Conservation (phyloP, 345 rosid genomes). For the Lepidium sativum region DNA sequence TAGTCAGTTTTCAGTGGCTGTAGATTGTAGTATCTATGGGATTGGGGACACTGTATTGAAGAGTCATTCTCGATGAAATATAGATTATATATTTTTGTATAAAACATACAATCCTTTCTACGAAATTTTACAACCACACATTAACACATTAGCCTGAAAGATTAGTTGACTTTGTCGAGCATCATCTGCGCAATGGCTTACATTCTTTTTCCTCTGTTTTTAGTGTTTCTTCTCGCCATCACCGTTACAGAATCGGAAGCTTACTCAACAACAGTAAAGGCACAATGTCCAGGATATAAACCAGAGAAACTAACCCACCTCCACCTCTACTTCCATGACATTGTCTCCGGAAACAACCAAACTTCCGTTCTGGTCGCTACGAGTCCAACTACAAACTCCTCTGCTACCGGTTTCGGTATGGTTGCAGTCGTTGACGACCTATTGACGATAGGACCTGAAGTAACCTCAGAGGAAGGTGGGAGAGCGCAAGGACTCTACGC, state of each 20-base stretch:
- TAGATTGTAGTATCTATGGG: too few relatives aligned
- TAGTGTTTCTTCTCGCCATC: neutral
- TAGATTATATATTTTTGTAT: neutral
- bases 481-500: slow-evolving; percentile 45
- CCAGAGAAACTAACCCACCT: neutral
- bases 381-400: slow-evolving; percentile 3
- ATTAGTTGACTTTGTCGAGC: neutral
- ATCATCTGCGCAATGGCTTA: neutral
- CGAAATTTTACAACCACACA: neutral
- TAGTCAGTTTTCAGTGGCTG: too few relatives aligned
- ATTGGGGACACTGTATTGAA: too few relatives aligned
- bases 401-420: slow-evolving; percentile 35
- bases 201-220: neutral
- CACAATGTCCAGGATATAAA: neutral
- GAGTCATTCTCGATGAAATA: neutral
- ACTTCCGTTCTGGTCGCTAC: neutral
- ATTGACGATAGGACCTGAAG: slow-evolving; percentile 30
- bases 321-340: slow-evolving; percentile 8
- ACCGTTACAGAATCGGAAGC: neutral
- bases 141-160: neutral
- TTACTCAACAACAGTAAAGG: neutral
- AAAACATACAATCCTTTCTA: neutral
- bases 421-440: slow-evolving; percentile 37
- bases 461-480: slow-evolving; percentile 39
- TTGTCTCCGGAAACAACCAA: neutral